Evolutionary conservation across 805 yeast genomes (phyloP).

Genomic region (Yarrowia keelungensis): DNA sequence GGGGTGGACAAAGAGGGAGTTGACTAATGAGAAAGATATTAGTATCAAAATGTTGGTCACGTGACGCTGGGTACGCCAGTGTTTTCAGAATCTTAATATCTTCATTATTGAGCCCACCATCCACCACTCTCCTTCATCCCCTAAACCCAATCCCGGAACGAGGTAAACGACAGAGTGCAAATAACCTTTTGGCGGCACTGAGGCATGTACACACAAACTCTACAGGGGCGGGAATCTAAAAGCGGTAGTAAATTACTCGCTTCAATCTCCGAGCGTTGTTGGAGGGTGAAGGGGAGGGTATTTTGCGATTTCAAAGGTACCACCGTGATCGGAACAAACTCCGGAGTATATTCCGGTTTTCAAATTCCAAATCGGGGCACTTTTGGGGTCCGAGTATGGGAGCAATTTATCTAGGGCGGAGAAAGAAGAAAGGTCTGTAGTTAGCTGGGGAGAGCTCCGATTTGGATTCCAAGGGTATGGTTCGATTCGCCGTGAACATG

Average conservation of each 20-base stretch:
- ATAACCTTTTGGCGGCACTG: conserved; percentile 4
- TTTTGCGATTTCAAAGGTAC: too few relatives aligned
- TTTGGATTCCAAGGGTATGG: too few relatives aligned
- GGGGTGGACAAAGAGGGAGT: too few relatives aligned
- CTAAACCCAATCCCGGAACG: conserved; percentile 19
- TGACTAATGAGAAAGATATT: too few relatives aligned
- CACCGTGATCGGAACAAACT: background rate
- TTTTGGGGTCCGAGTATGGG: conserved; percentile 3
- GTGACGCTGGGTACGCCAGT: background rate
- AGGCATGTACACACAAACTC: conserved; percentile 30
- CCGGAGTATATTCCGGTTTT: background rate
- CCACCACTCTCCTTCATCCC: background rate
- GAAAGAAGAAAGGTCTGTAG: too few relatives aligned
- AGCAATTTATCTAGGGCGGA: conserved; percentile 10
- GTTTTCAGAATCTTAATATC: background rate
- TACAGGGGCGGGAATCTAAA: conserved; percentile 32
- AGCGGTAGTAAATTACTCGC: conserved; percentile 21
- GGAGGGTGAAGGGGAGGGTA: too few relatives aligned
- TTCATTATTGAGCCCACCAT: background rate
- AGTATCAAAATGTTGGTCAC: background rate
- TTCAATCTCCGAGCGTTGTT: conserved; percentile 7
- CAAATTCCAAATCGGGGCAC: background rate
- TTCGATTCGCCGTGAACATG: background rate
- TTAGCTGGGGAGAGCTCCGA: too few relatives aligned
- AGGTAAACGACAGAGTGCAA: conserved; percentile 10